phyloP scores from a whole-genome alignment of 176 grass and related monocot genomes.

The Triticum urartu region DNA sequence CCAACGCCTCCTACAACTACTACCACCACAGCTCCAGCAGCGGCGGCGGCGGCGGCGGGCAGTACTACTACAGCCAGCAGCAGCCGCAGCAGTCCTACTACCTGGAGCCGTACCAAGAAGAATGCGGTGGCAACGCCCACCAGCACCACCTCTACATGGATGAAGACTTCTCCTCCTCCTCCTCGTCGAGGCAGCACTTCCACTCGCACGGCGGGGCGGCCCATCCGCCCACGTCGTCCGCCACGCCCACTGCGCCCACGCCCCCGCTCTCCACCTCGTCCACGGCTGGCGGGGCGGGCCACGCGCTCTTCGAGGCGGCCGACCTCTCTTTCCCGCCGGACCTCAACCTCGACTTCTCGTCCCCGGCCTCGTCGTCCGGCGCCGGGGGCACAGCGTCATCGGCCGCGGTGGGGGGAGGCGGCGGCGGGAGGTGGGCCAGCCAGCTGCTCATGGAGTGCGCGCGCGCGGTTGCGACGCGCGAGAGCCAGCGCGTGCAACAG shows the following conservation, averaged over 20 bases:
- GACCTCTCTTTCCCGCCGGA: conserved; percentile 86
- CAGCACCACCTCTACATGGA: conserved; percentile 82
- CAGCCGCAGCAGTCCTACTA: conserved; percentile 42
- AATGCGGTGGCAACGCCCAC: conserved; percentile 79
- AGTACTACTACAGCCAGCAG: conserved; percentile 56
- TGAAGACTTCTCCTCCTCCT: conserved; percentile 99
- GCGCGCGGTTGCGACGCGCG: conserved; percentile 59
- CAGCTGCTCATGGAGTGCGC: conserved; percentile 88
- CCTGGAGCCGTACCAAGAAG: conserved; percentile 76
- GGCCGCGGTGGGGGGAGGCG: conserved; percentile 9
- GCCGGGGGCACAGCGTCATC: conserved; percentile 37
- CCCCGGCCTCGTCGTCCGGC: conserved; percentile 71
- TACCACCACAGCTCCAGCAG: conserved; percentile 52
- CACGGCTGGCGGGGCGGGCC: conserved; percentile 48
- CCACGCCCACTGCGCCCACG: conserved; percentile 46
- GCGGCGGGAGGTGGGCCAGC: conserved; percentile 52
- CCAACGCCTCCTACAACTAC: conserved; percentile 69
- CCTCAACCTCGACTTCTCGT: conserved; percentile 95
- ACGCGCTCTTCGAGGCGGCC: conserved; percentile 68
- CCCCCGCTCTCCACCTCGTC: conserved; percentile 64
- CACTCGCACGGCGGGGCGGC: conserved; percentile 32
- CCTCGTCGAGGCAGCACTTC: conserved; percentile 87
- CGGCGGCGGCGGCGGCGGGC: background rate
- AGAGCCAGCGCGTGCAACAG: conserved; percentile 95
- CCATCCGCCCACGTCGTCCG: conserved; percentile 55